A percentile compares a stretch with the other conserved stretches of the same genome.
phyloP scores from a whole-genome alignment of 2,329 filamentous ascomycete genomes.

The Geosmithia morbida region DNA sequence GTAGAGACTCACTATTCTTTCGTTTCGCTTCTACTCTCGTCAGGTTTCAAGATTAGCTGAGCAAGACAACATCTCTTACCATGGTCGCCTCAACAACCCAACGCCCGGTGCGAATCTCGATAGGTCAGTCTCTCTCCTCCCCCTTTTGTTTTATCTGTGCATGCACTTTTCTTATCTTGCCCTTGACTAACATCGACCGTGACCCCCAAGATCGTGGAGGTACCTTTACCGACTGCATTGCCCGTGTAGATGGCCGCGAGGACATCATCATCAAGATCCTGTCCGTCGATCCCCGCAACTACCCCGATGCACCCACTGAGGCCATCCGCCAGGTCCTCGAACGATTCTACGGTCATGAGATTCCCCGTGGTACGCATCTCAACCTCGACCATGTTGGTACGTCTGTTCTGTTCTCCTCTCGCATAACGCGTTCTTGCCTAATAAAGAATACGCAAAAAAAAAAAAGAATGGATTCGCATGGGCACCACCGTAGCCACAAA shows the following conservation, averaged over 20 bases:
- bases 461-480: constrained; percentile 27
- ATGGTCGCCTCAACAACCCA: neutral
- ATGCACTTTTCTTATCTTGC: neutral
- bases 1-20: neutral
- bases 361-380: constrained; percentile 17
- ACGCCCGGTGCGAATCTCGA: neutral
- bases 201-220: constrained; percentile 1
- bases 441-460: too few relatives aligned
- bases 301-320: constrained; percentile 59
- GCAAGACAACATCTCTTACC: neutral
- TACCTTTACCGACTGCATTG: constrained; percentile 62
- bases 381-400: constrained; percentile 12
- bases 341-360: constrained; percentile 13
- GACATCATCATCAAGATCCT: constrained; percentile 49
- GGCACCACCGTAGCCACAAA: constrained; percentile 73
- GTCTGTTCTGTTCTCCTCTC: neutral
- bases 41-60: too few relatives aligned
- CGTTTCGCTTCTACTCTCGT: neutral
- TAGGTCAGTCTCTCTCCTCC: neutral
- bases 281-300: constrained; percentile 58
- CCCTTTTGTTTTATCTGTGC: too few relatives aligned
- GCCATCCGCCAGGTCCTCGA: constrained; percentile 42
- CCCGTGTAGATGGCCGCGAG: constrained; percentile 33
- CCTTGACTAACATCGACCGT: neutral
- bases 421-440: too few relatives aligned